Conservation (phyloP, 192 early-diverging fungal genomes). For the Backusella psychrophila region DNA sequence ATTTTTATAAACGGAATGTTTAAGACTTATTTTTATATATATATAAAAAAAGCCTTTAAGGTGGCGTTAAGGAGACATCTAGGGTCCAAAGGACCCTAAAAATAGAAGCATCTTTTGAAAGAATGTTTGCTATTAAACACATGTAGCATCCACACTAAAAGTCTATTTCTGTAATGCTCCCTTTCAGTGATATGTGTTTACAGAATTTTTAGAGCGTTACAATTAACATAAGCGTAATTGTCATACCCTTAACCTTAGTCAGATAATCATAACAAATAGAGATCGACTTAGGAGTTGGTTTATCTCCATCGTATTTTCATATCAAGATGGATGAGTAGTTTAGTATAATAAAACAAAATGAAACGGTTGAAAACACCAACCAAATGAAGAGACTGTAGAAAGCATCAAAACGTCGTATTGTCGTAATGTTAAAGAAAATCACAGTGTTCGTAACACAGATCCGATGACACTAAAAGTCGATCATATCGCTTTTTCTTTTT, state of each 20-base stretch:
- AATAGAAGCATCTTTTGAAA: not conserved
- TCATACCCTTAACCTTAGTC: not conserved
- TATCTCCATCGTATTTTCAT: not conserved
- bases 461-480: not conserved
- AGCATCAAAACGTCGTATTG: not conserved
- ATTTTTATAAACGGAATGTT: slow-evolving; percentile 1
- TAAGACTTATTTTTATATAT: not conserved
- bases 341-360: not conserved
- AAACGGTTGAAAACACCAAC: not conserved
- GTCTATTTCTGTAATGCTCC: not conserved
- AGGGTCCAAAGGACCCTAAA: not conserved
- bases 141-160: not conserved
- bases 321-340: not conserved
- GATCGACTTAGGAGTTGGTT: not conserved
- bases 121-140: not conserved
- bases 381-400: not conserved
- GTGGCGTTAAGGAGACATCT: not conserved
- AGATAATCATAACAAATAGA: not conserved
- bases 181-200: not conserved
- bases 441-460: not conserved
- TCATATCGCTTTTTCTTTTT: not conserved
- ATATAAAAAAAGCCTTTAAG: not conserved
- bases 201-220: not conserved
- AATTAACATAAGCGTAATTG: not conserved
- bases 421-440: not conserved